Percentiles rank a stretch among this genome's conserved stretches.
These are phyloP conservation scores for Penicillium olsonii DNA, from an alignment of 2,329 filamentous ascomycete species.

Conservation along the genomic window DNA sequence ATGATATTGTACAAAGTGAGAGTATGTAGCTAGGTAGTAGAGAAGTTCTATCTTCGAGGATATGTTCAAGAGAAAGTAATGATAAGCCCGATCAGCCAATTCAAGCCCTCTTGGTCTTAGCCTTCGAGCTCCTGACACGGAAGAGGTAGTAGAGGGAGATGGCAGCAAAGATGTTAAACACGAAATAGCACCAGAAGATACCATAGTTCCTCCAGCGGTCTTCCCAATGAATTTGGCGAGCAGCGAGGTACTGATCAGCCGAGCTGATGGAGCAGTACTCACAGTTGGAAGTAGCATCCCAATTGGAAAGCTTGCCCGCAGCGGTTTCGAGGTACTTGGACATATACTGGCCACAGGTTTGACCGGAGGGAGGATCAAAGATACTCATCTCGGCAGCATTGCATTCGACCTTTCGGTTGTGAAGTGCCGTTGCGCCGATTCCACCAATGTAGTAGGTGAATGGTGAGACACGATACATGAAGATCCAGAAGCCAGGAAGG, in stretches of 20 bases:
- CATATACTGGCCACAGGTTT: constrained; percentile 63
- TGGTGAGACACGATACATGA: constrained; percentile 63
- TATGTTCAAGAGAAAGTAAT: not conserved
- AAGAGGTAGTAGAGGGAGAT: constrained; percentile 54
- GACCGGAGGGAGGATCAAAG: constrained; percentile 59
- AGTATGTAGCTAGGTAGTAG: too few relatives aligned
- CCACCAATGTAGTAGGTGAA: constrained; percentile 51
- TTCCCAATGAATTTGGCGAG: constrained; percentile 52
- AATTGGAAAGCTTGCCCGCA: constrained; percentile 57
- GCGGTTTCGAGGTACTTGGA: constrained; percentile 47
- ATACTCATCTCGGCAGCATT: constrained; percentile 67
- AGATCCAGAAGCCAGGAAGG: constrained; percentile 69
- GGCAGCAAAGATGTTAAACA: constrained; percentile 58
- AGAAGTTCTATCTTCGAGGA: too few relatives aligned
- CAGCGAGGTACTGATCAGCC: constrained; percentile 41
- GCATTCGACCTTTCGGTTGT: constrained; percentile 66
- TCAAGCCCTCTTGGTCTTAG: constrained; percentile 14
- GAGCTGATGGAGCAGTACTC: constrained; percentile 43
- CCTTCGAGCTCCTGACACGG: constrained; percentile 40
- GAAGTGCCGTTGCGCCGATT: constrained; percentile 68
- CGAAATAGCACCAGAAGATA: constrained; percentile 59
- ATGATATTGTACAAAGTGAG: too few relatives aligned
- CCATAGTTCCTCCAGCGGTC: constrained; percentile 70
- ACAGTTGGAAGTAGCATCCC: constrained; percentile 53
- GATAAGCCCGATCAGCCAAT: too few relatives aligned